These are phyloP conservation scores for Eutypella sp. DNA, from an alignment of 2,329 filamentous ascomycete species.

Conservation along the genomic window DNA sequence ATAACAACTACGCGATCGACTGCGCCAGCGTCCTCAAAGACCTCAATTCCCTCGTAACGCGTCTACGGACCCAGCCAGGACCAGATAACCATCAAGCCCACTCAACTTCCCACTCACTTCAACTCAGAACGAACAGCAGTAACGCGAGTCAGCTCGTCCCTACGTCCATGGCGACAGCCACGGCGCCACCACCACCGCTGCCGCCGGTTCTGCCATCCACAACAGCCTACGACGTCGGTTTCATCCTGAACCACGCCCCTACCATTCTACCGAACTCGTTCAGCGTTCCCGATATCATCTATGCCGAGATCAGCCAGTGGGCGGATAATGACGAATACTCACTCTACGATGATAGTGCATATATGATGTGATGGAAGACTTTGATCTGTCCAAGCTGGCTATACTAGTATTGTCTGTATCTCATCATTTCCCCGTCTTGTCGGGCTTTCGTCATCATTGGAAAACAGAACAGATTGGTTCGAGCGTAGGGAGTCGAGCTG, in stretches of 20 bases:
- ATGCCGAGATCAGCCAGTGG: conserved; percentile 6
- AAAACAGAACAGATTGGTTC: too few species aligned
- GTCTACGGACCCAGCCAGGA: conserved; percentile 17
- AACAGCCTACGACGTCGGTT: conserved; percentile 10
- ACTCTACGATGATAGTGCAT: conserved; percentile 3
- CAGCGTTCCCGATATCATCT: background rate
- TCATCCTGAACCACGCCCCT: conserved; percentile 7
- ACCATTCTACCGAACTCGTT: background rate
- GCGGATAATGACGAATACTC: conserved; percentile 4
- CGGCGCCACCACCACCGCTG: background rate
- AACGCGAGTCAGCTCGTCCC: too few species aligned
- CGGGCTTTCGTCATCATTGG: too few species aligned
- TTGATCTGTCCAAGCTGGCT: too few species aligned
- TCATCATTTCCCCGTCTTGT: too few species aligned
- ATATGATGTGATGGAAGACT: conserved; percentile 1
- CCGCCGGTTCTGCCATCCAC: background rate
- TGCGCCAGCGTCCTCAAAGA: conserved; percentile 35
- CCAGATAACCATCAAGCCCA: too few species aligned
- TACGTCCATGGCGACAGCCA: background rate
- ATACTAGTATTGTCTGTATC: too few species aligned
- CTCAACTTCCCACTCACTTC: too few species aligned
- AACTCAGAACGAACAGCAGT: too few species aligned
- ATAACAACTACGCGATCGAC: conserved; percentile 33
- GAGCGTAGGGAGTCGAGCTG: too few species aligned
- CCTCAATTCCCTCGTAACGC: conserved; percentile 30